Conservation (phyloP, 2,329 filamentous ascomycete genomes). For the Cercospora sp. region DNA sequence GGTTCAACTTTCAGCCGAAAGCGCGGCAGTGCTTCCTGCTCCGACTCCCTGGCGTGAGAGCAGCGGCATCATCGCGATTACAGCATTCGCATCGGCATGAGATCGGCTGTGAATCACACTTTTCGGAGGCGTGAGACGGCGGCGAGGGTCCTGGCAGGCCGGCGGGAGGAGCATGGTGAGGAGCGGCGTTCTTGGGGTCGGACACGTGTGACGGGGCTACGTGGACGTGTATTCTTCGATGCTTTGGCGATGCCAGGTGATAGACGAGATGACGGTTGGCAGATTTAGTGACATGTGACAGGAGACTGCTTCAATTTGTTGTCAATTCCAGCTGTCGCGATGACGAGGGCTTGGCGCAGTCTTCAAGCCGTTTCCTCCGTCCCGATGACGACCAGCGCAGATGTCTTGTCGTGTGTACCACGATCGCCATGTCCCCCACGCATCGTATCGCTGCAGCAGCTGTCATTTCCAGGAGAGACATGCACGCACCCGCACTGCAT, state of each 20-base stretch:
- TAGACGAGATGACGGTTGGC: not conserved
- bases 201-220: constrained; percentile 10
- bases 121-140: not conserved
- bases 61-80: not conserved
- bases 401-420: not conserved
- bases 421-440: no score
- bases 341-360: not conserved
- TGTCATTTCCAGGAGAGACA: no score
- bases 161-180: not conserved
- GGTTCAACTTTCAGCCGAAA: not conserved
- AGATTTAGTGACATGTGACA: not conserved
- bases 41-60: not conserved
- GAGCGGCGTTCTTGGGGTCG: not conserved
- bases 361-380: not conserved
- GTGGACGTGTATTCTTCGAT: not conserved
- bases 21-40: not conserved
- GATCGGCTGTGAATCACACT: no score
- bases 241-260: not conserved
- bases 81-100: not conserved
- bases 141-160: not conserved
- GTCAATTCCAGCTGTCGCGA: not conserved
- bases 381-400: not conserved
- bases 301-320: not conserved
- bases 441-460: no score
- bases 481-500: not conserved